Evolutionary conservation across 495 filamentous ascomycete species (phyloP).

Genomic region (Xylaria castorea): DNA sequence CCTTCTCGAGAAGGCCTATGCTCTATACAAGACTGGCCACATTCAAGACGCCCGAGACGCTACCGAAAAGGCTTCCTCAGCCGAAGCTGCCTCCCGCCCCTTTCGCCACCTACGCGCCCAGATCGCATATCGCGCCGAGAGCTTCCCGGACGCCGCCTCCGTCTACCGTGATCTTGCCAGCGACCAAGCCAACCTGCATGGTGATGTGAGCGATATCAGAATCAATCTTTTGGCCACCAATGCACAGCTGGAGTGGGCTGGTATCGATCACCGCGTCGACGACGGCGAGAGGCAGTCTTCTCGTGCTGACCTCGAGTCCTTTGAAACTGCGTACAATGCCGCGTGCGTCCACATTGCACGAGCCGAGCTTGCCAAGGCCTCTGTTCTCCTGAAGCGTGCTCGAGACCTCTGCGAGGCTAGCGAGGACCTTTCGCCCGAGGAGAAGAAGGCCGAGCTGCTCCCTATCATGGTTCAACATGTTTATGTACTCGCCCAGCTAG

Average conservation of each 20-base stretch:
- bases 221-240: slow-evolving; percentile 84
- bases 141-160: slow-evolving; percentile 73
- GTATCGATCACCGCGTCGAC: slow-evolving; percentile 49
- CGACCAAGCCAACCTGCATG: slow-evolving; percentile 53
- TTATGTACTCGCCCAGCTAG: slow-evolving; percentile 76
- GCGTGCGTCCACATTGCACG: slow-evolving; percentile 85
- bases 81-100: slow-evolving; percentile 56
- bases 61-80: slow-evolving; percentile 48
- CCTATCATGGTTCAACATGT: slow-evolving; percentile 88
- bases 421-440: slow-evolving; percentile 82
- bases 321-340: slow-evolving; percentile 92
- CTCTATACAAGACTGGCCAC: slow-evolving; percentile 84
- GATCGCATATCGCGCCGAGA: slow-evolving; percentile 83
- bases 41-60: slow-evolving; percentile 73
- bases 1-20: slow-evolving; percentile 84
- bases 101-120: slow-evolving; percentile 87
- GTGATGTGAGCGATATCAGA: slow-evolving; percentile 83
- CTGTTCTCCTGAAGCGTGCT: slow-evolving; percentile 81
- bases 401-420: slow-evolving; percentile 84
- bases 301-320: slow-evolving; percentile 83
- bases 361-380: slow-evolving; percentile 75
- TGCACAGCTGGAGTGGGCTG: slow-evolving; percentile 88
- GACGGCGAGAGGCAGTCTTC: slow-evolving; percentile 58
- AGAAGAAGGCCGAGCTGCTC: slow-evolving; percentile 80
- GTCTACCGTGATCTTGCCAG: slow-evolving; percentile 70